Evolutionary conservation across 108 stramenopile species (phyloP).

Genomic region (Cyclotella kingstonii): DNA sequence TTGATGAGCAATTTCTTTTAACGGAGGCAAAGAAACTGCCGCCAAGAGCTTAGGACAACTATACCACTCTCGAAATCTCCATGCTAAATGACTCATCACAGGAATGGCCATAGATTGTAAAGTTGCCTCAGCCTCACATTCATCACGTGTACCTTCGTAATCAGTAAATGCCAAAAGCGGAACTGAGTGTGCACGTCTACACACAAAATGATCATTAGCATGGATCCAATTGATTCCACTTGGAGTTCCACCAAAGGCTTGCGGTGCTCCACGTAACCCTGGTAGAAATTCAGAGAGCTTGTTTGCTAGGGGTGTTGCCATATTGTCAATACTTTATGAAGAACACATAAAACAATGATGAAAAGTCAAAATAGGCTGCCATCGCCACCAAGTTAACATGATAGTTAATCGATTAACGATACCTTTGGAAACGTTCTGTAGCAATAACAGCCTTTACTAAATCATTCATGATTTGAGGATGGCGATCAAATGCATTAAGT

Average conservation of each 20-base stretch:
- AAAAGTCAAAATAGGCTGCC: not conserved
- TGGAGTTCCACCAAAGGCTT: constrained; percentile 53
- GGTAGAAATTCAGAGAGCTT: constrained; percentile 59
- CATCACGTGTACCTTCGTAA: constrained; percentile 36
- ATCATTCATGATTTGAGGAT: constrained; percentile 65
- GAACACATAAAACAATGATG: not conserved
- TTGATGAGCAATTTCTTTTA: constrained; percentile 48
- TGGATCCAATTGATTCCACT: constrained; percentile 72
- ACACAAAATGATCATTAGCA: constrained; percentile 80
- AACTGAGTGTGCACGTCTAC: constrained; percentile 60
- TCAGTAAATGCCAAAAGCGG: constrained; percentile 54
- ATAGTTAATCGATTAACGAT: no score
- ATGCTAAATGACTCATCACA: constrained; percentile 59
- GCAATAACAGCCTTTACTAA: constrained; percentile 59
- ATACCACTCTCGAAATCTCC: constrained; percentile 83
- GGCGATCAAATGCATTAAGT: constrained; percentile 75
- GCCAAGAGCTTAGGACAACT: constrained; percentile 53
- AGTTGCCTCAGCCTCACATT: constrained; percentile 42
- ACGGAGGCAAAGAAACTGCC: constrained; percentile 59
- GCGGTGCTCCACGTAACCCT: constrained; percentile 45
- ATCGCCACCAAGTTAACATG: no score
- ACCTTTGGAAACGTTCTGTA: constrained; percentile 53
- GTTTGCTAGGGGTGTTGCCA: constrained; percentile 60
- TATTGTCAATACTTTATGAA: constrained; percentile 40
- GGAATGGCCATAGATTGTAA: constrained; percentile 49